Conservation (phyloP, 202 grass and related monocot species). For the Cymbopogon flexuosus region DNA sequence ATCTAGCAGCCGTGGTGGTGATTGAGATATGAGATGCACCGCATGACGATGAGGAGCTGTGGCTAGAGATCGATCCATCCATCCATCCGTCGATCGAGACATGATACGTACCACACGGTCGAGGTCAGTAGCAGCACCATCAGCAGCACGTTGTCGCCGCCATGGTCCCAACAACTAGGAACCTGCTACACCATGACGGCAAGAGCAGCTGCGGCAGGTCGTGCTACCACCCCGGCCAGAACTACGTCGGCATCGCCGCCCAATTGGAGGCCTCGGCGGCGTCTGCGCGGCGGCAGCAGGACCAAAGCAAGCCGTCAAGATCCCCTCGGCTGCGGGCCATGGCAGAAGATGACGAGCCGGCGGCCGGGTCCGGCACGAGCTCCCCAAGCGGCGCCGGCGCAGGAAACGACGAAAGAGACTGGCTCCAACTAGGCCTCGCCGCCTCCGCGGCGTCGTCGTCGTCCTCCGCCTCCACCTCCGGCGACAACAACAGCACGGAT, state of each 20-base stretch:
- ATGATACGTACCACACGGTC: slow-evolving; percentile 30
- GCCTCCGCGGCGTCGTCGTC: background rate
- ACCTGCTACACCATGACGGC: slow-evolving; percentile 38
- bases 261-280: slow-evolving; percentile 32
- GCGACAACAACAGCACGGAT: slow-evolving; percentile 23
- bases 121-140: slow-evolving; percentile 19
- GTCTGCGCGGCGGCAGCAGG: background rate
- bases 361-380: slow-evolving; percentile 21
- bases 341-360: slow-evolving; percentile 24
- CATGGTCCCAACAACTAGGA: slow-evolving; percentile 68
- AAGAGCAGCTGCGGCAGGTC: slow-evolving; percentile 29
- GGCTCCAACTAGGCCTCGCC: slow-evolving; percentile 62
- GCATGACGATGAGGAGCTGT: slow-evolving; percentile 14
- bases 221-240: slow-evolving; percentile 23
- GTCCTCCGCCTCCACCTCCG: slow-evolving; percentile 36
- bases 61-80: background rate
- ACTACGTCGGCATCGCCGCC: slow-evolving; percentile 35
- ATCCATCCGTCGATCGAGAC: slow-evolving; percentile 22
- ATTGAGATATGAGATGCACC: slow-evolving; percentile 21
- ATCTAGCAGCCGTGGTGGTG: background rate
- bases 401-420: slow-evolving; percentile 33
- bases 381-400: background rate
- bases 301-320: slow-evolving; percentile 13
- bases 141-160: background rate
- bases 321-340: slow-evolving; percentile 24